Conservation (phyloP, 495 filamentous ascomycete species). For the Aspergillus coremiiformis region DNA sequence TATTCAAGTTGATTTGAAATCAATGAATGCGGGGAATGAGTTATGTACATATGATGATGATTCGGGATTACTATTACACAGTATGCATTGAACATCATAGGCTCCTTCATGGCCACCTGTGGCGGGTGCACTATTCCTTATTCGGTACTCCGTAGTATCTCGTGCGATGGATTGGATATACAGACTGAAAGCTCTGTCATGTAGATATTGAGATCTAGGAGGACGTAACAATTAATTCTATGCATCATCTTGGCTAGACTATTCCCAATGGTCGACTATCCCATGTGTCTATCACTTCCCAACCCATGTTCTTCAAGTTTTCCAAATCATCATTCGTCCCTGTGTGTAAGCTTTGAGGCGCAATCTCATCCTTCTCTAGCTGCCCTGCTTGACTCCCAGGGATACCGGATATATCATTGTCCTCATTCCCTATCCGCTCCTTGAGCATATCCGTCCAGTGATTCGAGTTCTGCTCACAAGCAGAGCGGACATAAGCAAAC, state of each 20-base stretch:
- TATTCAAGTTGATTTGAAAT: slow-evolving; percentile 1
- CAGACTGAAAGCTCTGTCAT: no score
- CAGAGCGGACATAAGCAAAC: slow-evolving; percentile 25
- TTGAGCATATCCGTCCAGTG: slow-evolving; percentile 27
- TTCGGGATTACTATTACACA: slow-evolving; percentile 16
- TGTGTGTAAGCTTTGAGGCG: not conserved
- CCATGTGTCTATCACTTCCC: slow-evolving; percentile 27
- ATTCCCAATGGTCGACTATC: slow-evolving; percentile 32
- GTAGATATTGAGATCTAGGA: no score
- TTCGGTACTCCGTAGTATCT: not conserved
- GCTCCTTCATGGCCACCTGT: not conserved
- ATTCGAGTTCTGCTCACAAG: slow-evolving; percentile 27
- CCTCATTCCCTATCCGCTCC: slow-evolving; percentile 13
- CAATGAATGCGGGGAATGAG: slow-evolving; percentile 3
- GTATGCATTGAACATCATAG: no score
- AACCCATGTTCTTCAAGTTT: slow-evolving; percentile 26
- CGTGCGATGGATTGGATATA: no score
- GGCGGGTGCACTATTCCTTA: not conserved
- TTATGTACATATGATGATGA: slow-evolving; percentile 1
- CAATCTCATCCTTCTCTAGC: not conserved
- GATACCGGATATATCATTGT: not conserved
- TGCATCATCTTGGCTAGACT: slow-evolving; percentile 9
- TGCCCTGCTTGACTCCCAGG: not conserved
- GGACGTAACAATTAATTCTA: slow-evolving; percentile 1
- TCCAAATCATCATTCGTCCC: slow-evolving; percentile 13